Evolutionary conservation across 352 stramenopile species (phyloP).

Genomic region (Phytophthora cryptogea): DNA sequence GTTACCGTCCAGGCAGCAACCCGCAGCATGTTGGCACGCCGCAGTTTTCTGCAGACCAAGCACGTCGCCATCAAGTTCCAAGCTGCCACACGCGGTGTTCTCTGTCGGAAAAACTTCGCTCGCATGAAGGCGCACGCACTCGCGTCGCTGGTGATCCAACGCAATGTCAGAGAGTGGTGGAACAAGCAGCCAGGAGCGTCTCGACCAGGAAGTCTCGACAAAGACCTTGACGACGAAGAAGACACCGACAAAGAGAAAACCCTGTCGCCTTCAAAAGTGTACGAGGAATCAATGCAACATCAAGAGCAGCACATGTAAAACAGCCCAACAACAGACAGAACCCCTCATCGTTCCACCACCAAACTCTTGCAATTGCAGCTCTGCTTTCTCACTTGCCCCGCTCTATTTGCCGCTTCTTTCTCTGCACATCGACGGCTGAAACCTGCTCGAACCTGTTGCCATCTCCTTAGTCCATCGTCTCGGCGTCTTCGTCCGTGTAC

Average conservation of each 20-base stretch:
- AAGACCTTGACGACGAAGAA: conserved; percentile 7
- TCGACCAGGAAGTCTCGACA: conserved; percentile 23
- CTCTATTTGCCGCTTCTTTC: conserved; percentile 31
- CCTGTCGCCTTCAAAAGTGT: conserved; percentile 3
- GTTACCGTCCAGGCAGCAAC: conserved; percentile 88
- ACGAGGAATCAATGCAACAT: conserved; percentile 11
- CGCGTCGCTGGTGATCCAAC: conserved; percentile 84
- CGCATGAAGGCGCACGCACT: conserved; percentile 86
- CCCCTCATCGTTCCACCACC: conserved; percentile 5
- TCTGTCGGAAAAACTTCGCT: conserved; percentile 88
- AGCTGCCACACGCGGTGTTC: conserved; percentile 76
- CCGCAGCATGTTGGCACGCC: conserved; percentile 79
- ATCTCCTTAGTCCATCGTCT: conserved; percentile 23
- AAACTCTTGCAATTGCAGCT: conserved; percentile 13
- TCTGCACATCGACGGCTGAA: conserved; percentile 22
- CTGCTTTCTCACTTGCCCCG: conserved; percentile 20
- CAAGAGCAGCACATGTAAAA: conserved; percentile 20
- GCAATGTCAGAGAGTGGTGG: conserved; percentile 87
- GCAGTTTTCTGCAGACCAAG: conserved; percentile 84
- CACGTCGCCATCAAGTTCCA: conserved; percentile 89
- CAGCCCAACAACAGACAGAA: not conserved
- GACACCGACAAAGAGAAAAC: conserved; percentile 15
- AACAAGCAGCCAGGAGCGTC: conserved; percentile 57
- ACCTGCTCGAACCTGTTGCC: conserved; percentile 8
- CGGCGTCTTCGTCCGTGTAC: conserved; percentile 69